These are phyloP conservation scores for Thelephora ganbajun DNA, from an alignment of 768 basidiomycete genomes.

Conservation along the genomic window DNA sequence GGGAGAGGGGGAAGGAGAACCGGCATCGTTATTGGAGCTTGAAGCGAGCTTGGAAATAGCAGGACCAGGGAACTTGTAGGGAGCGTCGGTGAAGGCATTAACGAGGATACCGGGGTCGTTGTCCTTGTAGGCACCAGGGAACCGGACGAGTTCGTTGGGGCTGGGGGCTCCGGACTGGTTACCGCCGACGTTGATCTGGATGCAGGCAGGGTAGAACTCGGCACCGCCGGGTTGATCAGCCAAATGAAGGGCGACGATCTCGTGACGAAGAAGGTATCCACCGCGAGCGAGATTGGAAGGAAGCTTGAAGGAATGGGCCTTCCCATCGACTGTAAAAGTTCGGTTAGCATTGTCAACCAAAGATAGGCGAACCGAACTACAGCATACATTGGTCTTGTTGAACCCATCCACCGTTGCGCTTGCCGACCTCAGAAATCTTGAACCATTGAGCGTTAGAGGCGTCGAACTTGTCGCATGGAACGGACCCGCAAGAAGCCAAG, in stretches of 20 bases:
- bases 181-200: constrained; percentile 40
- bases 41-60: constrained; percentile 7
- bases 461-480: constrained; percentile 47
- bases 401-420: constrained; percentile 6
- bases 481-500: constrained; percentile 46
- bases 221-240: constrained; percentile 32
- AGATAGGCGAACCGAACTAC: background rate
- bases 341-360: background rate
- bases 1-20: background rate
- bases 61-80: constrained; percentile 14
- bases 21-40: background rate
- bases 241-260: constrained; percentile 19
- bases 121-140: constrained; percentile 66
- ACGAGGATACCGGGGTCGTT: constrained; percentile 59
- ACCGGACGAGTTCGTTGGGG: constrained; percentile 35
- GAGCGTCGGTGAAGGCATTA: constrained; percentile 3
- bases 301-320: background rate
- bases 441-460: constrained; percentile 52
- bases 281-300: constrained; percentile 8
- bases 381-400: background rate
- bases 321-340: background rate
- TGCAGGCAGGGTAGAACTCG: constrained; percentile 66
- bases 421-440: constrained; percentile 30
- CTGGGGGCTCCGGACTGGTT: constrained; percentile 34
- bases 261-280: constrained; percentile 16